These are phyloP conservation scores for Cryptomeria japonica DNA, from an alignment of 75 land plant species.

Conservation along the genomic window DNA sequence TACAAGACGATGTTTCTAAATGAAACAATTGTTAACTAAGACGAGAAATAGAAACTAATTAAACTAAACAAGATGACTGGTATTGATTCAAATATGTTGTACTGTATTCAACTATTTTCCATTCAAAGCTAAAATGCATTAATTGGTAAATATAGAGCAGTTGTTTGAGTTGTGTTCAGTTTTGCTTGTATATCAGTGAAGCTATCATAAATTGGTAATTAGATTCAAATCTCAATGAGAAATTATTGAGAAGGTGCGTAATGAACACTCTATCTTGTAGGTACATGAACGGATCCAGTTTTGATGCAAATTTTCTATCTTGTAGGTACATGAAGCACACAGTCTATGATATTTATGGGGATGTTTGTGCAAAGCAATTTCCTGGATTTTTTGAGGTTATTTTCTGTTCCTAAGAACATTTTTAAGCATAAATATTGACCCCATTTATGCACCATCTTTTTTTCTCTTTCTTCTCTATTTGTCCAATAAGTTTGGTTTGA, in stretches of 20 bases:
- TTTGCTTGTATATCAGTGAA: background rate
- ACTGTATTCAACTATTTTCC: background rate
- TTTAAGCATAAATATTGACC: background rate
- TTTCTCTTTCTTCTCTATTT: background rate
- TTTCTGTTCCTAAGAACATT: background rate
- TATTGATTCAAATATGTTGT: background rate
- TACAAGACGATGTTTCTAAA: too few species aligned
- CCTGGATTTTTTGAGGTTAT: conserved; percentile 73
- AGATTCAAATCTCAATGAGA: background rate
- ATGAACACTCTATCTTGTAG: background rate
- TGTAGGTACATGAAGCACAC: conserved; percentile 58
- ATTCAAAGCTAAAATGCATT: background rate
- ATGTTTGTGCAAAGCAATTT: conserved; percentile 52
- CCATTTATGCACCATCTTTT: background rate
- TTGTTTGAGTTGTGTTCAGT: background rate
- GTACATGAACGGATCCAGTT: background rate
- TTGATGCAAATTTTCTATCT: background rate
- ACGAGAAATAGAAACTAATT: too few species aligned
- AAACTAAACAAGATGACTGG: too few species aligned
- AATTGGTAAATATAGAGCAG: background rate
- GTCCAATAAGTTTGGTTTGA: background rate
- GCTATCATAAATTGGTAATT: background rate
- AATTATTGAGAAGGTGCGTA: background rate
- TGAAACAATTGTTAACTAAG: too few species aligned
- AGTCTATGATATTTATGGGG: conserved; percentile 72